Conservation (phyloP, 2,329 filamentous ascomycete species). For the Aspergillus tanneri region DNA sequence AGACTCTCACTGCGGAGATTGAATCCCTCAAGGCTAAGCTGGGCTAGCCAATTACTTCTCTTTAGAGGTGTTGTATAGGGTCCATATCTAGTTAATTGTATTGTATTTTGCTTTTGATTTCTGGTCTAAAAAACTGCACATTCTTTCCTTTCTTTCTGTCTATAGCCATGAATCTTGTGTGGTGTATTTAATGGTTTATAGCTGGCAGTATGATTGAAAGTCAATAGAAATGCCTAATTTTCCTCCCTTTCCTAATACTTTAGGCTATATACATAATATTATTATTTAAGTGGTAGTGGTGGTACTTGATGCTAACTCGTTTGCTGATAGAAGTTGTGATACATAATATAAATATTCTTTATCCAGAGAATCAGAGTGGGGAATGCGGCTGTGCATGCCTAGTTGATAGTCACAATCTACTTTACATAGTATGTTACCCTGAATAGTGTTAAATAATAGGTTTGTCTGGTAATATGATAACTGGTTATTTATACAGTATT, state of each 20-base stretch:
- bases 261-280: no score
- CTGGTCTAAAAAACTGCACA: conserved; percentile 12
- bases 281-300: no score
- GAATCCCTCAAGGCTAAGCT: conserved; percentile 78
- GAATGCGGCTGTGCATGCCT: no score
- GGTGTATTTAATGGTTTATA: conserved; percentile 10
- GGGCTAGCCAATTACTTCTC: conserved; percentile 37
- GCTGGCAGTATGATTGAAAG: conserved; percentile 18
- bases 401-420: no score
- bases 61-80: conserved; percentile 2
- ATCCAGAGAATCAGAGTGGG: no score
- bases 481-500: no score
- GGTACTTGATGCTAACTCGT: no score
- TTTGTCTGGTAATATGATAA: no score
- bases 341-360: no score
- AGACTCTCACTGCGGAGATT: conserved; percentile 67
- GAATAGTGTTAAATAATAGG: no score
- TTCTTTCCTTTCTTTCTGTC: conserved; percentile 15
- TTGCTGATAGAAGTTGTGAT: no score
- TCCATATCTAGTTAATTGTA: conserved; percentile 12
- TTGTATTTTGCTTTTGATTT: conserved; percentile 5
- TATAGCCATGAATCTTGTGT: conserved; percentile 17
- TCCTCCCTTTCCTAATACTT: neutral
- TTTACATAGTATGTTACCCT: no score
- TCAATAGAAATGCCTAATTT: conserved; percentile 11